phyloP scores from a whole-genome alignment of 139 green algal species.

The Asterochloris erici region DNA sequence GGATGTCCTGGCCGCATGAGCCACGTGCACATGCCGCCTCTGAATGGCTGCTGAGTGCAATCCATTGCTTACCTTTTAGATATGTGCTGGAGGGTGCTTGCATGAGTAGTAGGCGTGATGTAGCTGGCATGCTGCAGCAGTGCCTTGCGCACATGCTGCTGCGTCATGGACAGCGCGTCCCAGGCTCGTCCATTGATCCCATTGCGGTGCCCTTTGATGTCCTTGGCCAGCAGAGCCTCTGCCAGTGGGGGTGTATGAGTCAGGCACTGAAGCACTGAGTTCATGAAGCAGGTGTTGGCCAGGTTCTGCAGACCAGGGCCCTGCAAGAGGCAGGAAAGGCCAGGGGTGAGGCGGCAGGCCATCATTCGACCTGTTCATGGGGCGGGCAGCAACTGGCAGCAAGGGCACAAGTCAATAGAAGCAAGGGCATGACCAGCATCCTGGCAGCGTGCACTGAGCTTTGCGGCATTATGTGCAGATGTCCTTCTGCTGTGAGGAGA shows the following conservation, averaged over 20 bases:
- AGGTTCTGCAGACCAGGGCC: conserved; percentile 88
- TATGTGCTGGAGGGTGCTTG: conserved; percentile 40
- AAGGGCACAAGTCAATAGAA: too few species aligned
- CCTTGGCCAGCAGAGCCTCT: conserved; percentile 59
- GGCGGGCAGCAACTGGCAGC: too few species aligned
- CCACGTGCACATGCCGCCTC: not conserved
- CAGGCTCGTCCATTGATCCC: conserved; percentile 3
- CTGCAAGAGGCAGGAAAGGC: conserved; percentile 36
- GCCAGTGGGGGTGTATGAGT: conserved; percentile 86
- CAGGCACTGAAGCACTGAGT: conserved; percentile 92
- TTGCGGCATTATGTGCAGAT: too few species aligned
- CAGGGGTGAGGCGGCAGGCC: not conserved
- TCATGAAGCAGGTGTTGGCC: conserved; percentile 99
- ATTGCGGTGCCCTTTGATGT: not conserved
- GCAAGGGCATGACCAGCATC: too few species aligned
- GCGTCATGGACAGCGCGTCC: conserved; percentile 54
- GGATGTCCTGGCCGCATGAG: not conserved
- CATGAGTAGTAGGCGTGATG: conserved; percentile 42
- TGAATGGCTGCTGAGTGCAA: not conserved
- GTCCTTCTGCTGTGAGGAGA: too few species aligned
- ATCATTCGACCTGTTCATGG: too few species aligned
- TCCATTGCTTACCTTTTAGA: conserved; percentile 40
- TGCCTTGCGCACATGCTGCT: conserved; percentile 45
- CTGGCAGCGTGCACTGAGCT: too few species aligned
- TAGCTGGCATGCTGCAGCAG: conserved; percentile 26